Evolutionary conservation across 2,329 filamentous ascomycete species (phyloP).

Genomic region (Fusarium duplospermum): DNA sequence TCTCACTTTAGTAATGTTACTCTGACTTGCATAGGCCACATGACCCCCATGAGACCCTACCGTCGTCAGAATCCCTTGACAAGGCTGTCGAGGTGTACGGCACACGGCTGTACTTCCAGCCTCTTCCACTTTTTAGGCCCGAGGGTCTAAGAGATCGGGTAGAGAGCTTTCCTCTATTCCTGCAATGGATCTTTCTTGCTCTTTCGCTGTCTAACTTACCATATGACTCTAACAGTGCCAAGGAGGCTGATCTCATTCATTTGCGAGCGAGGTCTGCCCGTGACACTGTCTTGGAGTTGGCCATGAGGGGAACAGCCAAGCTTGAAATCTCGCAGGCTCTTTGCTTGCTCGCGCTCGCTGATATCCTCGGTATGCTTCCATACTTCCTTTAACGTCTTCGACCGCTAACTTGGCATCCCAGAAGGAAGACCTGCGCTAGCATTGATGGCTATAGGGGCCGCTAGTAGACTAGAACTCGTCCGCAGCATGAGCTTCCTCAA

Average conservation of each 20-base stretch:
- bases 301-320: conserved; percentile 28
- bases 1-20: neutral
- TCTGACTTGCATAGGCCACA: conserved; percentile 3
- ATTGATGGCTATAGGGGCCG: conserved; percentile 38
- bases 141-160: conserved; percentile 6
- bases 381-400: too few relatives aligned
- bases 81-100: conserved; percentile 29
- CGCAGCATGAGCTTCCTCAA: conserved; percentile 8
- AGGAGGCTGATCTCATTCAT: conserved; percentile 24
- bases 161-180: conserved; percentile 16
- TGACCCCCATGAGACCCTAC: neutral
- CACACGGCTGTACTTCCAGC: conserved; percentile 36
- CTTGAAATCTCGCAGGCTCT: conserved; percentile 25
- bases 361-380: too few relatives aligned
- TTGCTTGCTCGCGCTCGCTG: conserved; percentile 13
- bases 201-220: conserved; percentile 15
- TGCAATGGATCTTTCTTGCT: conserved; percentile 32
- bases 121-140: conserved; percentile 30
- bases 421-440: conserved; percentile 32
- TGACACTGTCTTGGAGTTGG: conserved; percentile 17
- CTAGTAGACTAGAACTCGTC: conserved; percentile 30
- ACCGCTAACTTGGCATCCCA: neutral
- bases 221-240: conserved; percentile 21
- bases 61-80: conserved; percentile 15
- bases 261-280: conserved; percentile 14